Percentiles rank a stretch among this genome's conserved stretches.
Evolutionary conservation across 805 yeast genomes (phyloP).

Genomic region (Lachancea waltii): DNA sequence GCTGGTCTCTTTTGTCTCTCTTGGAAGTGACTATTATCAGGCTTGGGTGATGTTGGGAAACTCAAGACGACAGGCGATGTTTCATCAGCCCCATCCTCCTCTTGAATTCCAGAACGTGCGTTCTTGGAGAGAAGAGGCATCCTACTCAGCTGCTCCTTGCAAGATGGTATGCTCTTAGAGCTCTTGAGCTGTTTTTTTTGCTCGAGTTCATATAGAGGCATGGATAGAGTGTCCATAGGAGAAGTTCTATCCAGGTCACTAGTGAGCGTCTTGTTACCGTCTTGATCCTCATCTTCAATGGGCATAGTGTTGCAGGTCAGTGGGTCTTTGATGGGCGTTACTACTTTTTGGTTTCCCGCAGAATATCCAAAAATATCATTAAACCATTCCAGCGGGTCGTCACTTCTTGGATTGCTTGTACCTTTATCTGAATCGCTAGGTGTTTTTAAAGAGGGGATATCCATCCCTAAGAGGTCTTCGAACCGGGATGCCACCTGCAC

Average conservation of each 20-base stretch:
- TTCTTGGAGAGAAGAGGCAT: constrained; percentile 20
- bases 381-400: constrained; percentile 10
- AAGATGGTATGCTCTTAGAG: constrained; percentile 13
- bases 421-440: constrained; percentile 10
- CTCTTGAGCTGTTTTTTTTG: constrained; percentile 11
- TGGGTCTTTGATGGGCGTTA: constrained; percentile 7
- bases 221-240: constrained; percentile 30
- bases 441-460: constrained; percentile 7
- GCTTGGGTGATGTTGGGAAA: constrained; percentile 17
- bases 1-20: constrained; percentile 1
- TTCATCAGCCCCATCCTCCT: constrained; percentile 17
- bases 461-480: constrained; percentile 9
- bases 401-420: constrained; percentile 1
- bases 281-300: constrained; percentile 17
- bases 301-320: constrained; percentile 12
- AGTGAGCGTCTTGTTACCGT: constrained; percentile 7
- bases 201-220: constrained; percentile 31
- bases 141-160: constrained; percentile 29
- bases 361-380: constrained; percentile 9
- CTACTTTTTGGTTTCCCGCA: constrained; percentile 1
- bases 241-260: constrained; percentile 30
- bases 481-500: constrained; percentile 3
- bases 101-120: background rate
- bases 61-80: constrained; percentile 15
- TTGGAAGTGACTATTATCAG: background rate